Percentiles rank a stretch among this genome's conserved stretches.
These are phyloP conservation scores for Rhizopogon rudus DNA, from an alignment of 768 basidiomycete genomes.

Conservation along the genomic window DNA sequence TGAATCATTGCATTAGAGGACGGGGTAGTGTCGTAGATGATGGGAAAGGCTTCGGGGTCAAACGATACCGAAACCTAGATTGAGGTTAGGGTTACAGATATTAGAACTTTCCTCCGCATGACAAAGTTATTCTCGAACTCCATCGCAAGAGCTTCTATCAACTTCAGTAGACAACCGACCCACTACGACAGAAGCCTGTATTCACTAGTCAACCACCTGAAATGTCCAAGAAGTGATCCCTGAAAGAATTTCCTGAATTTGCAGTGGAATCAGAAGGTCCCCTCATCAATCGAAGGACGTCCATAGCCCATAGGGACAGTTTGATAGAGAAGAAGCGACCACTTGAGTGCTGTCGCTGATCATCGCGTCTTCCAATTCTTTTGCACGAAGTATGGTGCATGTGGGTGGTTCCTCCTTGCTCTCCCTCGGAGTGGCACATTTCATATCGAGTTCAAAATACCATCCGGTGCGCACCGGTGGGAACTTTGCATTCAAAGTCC, in stretches of 20 bases:
- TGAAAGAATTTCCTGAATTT: too few relatives aligned
- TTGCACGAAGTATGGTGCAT: background rate
- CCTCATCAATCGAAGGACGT: background rate
- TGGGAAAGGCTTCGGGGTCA: conserved; percentile 26
- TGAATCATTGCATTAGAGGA: conserved; percentile 4
- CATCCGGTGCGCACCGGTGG: background rate
- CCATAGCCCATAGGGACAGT: background rate
- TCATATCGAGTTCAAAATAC: background rate
- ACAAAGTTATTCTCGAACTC: background rate
- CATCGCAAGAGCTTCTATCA: background rate
- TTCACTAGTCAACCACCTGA: background rate
- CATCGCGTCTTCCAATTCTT: background rate
- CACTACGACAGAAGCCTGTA: conserved; percentile 4
- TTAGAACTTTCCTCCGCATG: too few relatives aligned
- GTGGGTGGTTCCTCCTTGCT: background rate
- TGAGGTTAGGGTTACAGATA: conserved; percentile 27
- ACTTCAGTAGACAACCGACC: conserved; percentile 1
- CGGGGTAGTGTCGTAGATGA: conserved; percentile 20
- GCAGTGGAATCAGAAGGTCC: background rate
- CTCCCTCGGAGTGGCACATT: background rate
- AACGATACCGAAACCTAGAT: conserved; percentile 35
- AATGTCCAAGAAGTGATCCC: background rate
- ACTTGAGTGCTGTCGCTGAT: background rate
- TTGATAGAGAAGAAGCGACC: background rate
- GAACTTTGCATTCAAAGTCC: background rate